Evolutionary conservation across 2,329 filamentous ascomycete species (phyloP), one percentile per base, ranked within the genome.

Genomic region (Endoconidiophora laricicola): DNA sequence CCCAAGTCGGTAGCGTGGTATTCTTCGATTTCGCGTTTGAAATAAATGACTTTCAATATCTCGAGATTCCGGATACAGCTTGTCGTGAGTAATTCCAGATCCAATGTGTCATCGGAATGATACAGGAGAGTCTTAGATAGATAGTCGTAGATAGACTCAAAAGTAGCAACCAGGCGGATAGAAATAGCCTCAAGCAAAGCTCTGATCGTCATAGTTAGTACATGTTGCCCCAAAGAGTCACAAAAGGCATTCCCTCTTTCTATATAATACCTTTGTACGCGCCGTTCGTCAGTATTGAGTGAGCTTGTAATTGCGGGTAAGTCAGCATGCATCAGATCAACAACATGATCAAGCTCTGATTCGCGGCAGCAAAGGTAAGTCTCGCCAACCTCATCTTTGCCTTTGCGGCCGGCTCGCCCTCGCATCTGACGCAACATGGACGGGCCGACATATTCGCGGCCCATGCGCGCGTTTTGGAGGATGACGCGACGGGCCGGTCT

Each of bases 341-440:
- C 70, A 3, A 86, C 80, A 14, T 74, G 74, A 58, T 84, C 79
- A 12, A 87, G 62, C 56, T 87, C 83, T 7, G 68, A 63, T 57
- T 78, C 73, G 26, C 78, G 73, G 58, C 83, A 87, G 59, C 83
- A 86, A 1, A 87, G 66, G 60, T 83, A 87, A 1, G 81, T 87
- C 64, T 87, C 83, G 2, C 83, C 83, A 44, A 83, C 67, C 46
- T 83, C 80, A 50, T 85, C 81, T 58, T 86, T 87, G 45, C 83
- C 83, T 62, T 86, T 86, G 49, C 83, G 73, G 5, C 83, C 83
- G 18, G 83, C 83, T 54, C 83, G 73, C 2, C 83, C 83, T 59
- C 82, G 75, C 83, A 87, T 88, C 63, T 88, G 83, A 45, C 82
- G 76, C 62, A 88, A 68, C 79, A 88, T 83, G 3, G 83, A 78